Base-by-base conservation (phyloP, 2,329 filamentous ascomycete genomes). In the Juglanconis sp. region DNA sequence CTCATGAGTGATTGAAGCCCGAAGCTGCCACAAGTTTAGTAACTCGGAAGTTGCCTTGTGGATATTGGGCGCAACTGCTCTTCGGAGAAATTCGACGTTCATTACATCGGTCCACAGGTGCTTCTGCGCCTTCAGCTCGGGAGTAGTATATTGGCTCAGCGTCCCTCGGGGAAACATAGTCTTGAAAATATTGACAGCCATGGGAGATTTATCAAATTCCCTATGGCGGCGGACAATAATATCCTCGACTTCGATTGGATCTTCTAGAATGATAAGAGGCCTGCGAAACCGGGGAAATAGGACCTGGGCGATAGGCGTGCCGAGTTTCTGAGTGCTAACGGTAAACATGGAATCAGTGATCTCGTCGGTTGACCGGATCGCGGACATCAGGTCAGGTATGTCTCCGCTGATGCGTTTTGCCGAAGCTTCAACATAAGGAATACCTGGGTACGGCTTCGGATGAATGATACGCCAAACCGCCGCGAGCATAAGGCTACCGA, bases 191-290 rank as follows among this genome's bases (percentile, higher is more conserved):
- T 70, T 65, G 7, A 67, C 32, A 2, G 66, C 57, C 42, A 66
- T 64, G 1, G 62, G 46, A 0, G 70, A 66, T 34, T 68, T 66
- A 63, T 74, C 72, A 47, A 74, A 74, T 58, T 72, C 69, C 40
- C 65, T 67, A 38, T 61, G 60, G 15, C 70, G 67, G 13, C 68
- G 64, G 6, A 66, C 11, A n/a, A 72, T 56, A 17, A 73, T 69
- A 55, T 72, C 70, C 44, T 72, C 66, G 47, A 63, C 56, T 60
- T 72, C 69, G 17, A 65, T 64, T 8, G 65, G 64, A 54, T 72
- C 70, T 34, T 69, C 59, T 6, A 72, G 10, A 6, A 71, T 31
- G 8, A 71, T 53, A 38, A 66, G 53, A 7, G 65, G 68, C 15
- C 56, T 60, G 9, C 50, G 15, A 36, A 69, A 64, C 8, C 61